phyloP scores from a whole-genome alignment of 2,329 filamentous ascomycete species.

The Zelopaecilomyces penicillatus region DNA sequence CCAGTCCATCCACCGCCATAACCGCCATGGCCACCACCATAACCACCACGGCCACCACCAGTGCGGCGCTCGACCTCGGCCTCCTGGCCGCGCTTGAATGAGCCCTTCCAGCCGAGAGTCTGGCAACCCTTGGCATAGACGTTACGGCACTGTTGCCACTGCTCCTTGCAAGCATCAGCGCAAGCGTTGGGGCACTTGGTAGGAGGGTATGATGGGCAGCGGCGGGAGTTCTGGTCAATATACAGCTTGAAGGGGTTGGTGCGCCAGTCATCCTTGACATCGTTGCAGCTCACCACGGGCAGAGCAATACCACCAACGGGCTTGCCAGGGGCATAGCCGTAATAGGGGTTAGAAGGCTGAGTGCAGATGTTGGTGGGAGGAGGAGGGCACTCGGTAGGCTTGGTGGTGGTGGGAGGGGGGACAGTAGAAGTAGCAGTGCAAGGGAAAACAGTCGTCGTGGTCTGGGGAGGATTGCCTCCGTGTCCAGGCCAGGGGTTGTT shows the following conservation, averaged over 20 bases:
- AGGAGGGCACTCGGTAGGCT: constrained; percentile 31
- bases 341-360: constrained; percentile 46
- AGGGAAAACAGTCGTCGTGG: constrained; percentile 27
- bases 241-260: constrained; percentile 45
- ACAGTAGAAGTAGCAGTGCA: constrained; percentile 19
- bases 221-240: constrained; percentile 31
- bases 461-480: constrained; percentile 24
- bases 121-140: constrained; percentile 44
- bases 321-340: constrained; percentile 59
- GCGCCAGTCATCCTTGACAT: constrained; percentile 33
- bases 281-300: constrained; percentile 48
- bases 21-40: background rate
- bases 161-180: constrained; percentile 43
- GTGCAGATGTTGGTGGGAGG: constrained; percentile 44
- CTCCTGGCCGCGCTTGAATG: constrained; percentile 17
- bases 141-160: constrained; percentile 39
- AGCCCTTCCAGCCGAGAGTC: constrained; percentile 18
- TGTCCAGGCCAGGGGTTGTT: constrained; percentile 25
- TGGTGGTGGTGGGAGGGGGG: constrained; percentile 22
- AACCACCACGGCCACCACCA: constrained; percentile 3
- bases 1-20: constrained; percentile 3
- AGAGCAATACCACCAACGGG: constrained; percentile 44
- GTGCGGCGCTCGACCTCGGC: constrained; percentile 17
- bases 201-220: constrained; percentile 37
- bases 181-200: constrained; percentile 32